Percentiles rank a stretch among this genome's conserved stretches.
Conservation (phyloP, 345 rosid species). For the Hypericum perforatum region DNA sequence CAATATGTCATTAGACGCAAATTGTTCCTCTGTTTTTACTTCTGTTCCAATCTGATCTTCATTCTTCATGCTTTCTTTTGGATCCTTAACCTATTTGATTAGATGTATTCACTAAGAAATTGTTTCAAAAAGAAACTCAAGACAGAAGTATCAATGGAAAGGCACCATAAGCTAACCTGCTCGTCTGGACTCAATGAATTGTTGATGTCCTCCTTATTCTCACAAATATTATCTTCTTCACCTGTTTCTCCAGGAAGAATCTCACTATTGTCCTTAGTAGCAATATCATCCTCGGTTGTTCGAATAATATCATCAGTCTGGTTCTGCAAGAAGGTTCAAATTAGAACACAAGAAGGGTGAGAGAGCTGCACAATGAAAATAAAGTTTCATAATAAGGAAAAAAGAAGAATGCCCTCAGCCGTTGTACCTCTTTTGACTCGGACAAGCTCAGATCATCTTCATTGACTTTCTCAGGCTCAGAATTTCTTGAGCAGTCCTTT, state of each 20-base stretch:
- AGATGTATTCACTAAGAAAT: slow-evolving; percentile 1
- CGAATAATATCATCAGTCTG: slow-evolving; percentile 17
- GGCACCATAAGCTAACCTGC: slow-evolving; percentile 13
- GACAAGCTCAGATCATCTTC: slow-evolving; percentile 5
- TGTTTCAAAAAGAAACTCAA: not conserved
- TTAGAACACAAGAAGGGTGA: not conserved
- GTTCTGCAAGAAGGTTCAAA: not conserved
- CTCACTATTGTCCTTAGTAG: slow-evolving; percentile 7
- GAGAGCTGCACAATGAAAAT: not conserved
- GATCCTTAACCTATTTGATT: no score
- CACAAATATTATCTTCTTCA: slow-evolving; percentile 3
- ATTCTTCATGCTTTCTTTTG: no score
- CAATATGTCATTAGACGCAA: no score
- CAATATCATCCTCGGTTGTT: not conserved
- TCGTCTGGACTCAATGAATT: slow-evolving; percentile 5
- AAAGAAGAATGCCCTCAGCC: no score
- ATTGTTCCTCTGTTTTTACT: no score
- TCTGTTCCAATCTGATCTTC: no score
- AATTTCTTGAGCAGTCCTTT: slow-evolving; percentile 6
- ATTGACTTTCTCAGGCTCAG: slow-evolving; percentile 1
- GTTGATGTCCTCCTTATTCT: slow-evolving; percentile 16
- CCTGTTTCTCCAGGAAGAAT: slow-evolving; percentile 1
- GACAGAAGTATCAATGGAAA: not conserved
- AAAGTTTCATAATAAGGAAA: not conserved
- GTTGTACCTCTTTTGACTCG: slow-evolving; percentile 17